phyloP scores from a whole-genome alignment of 345 rosid genomes.

The Brassica napus region Da-Ae NC_063450.1:49444001-49444500 shows the following conservation, averaged over 20 bases:
- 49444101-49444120: no score
- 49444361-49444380: neutral
- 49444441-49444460: neutral
- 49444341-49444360: neutral
- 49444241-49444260: slow-evolving; percentile 35
- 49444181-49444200: slow-evolving; percentile 30
- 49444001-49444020: no score
- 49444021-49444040: no score
- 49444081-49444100: no score
- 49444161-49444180: neutral
- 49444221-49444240: slow-evolving; percentile 36
- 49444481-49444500: neutral
- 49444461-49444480: neutral
- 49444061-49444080: no score
- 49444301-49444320: neutral
- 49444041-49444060: no score
- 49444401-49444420: neutral
- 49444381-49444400: neutral
- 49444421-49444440: neutral
- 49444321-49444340: neutral
- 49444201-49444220: slow-evolving; percentile 32
- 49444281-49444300: slow-evolving; percentile 12
- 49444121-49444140: no score
- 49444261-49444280: slow-evolving; percentile 14
- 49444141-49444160: no score